Base-by-base conservation (phyloP, 352 stramenopile species). In the Ophiocytium majus region DNA sequence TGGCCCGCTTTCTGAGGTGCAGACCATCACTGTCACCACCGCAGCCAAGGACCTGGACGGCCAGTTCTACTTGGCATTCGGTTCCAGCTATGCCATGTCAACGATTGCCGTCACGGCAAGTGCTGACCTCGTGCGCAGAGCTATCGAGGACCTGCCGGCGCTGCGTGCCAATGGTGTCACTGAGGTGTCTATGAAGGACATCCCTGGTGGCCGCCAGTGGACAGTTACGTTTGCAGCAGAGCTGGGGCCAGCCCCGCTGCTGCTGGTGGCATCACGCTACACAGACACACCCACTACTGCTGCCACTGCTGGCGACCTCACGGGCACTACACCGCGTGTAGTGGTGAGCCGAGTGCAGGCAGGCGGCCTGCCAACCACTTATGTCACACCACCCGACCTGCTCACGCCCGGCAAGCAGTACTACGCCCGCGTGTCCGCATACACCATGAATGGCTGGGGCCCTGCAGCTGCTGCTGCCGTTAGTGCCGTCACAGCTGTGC, bases 341-440 rank as follows among this genome's bases (percentile, higher is more conserved):
- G 17, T 10, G 32, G 86, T 83, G 19, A 10, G 19, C n/a, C 79
- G n/a, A 9, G n/a, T 81, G n/a, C 23, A 5, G 1, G 49, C 19
- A 5, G 75, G 75, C n/a, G 17, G 31, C 49, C 19, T 81, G 75
- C 75, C 5, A 5, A 63, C 49, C 5, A 64, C 75, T 9, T 81
- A 63, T 23, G 63, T n/a, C 5, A 81, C 75, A 9, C 35, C 10
- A 36, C 71, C 5, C n/a, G 75, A 19, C 1, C 19, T 33, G 49
- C 64, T 88, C 31, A 74, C 19, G 35, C 33, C 63, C n/a, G 81
- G 81, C 35, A 75, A 35, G 19, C 31, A 79, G 32, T 89, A 89
- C 76, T 82, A 81, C 43, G 35, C 80, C 9, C 93, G 94, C 43
- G 92, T 98, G 0, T 93, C 92, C 14, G 92, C 94, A 10, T 98